A percentile compares a stretch with the other conserved stretches of the same genome.
Evolutionary conservation across 352 stramenopile genomes (phyloP).

Genomic region (Phytophthora ramorum): DNA sequence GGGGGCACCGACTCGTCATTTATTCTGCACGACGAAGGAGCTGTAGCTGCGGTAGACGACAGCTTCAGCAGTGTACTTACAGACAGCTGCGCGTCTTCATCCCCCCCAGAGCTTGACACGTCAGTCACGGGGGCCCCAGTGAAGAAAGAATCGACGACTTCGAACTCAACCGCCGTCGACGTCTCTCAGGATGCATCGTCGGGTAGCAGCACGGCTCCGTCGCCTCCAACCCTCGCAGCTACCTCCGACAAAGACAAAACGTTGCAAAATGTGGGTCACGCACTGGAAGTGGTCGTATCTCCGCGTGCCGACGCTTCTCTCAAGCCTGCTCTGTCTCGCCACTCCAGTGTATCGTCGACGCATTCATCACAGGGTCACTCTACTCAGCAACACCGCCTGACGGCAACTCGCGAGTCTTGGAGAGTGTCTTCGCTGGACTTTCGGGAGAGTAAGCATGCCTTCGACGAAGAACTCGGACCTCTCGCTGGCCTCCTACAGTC

Average conservation of each 20-base stretch:
- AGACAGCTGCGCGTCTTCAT: conserved; percentile 7
- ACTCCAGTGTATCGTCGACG: conserved; percentile 29
- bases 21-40: conserved; percentile 8
- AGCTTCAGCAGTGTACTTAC: conserved; percentile 22
- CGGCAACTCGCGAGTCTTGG: conserved; percentile 24
- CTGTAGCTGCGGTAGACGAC: background rate
- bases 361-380: conserved; percentile 6
- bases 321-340: conserved; percentile 14
- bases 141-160: background rate
- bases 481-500: conserved; percentile 1
- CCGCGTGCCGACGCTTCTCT: background rate
- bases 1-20: conserved; percentile 26
- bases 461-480: conserved; percentile 32
- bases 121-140: background rate
- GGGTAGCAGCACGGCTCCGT: background rate
- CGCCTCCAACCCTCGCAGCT: background rate
- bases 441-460: conserved; percentile 31
- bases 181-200: background rate
- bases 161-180: background rate
- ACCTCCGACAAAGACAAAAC: background rate
- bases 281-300: background rate
- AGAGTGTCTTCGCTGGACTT: conserved; percentile 31
- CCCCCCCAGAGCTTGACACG: conserved; percentile 5
- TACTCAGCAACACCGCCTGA: conserved; percentile 13
- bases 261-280: background rate